Evolutionary conservation across 345 rosid species (phyloP).

Genomic region (Melastoma malabathricum): DNA sequence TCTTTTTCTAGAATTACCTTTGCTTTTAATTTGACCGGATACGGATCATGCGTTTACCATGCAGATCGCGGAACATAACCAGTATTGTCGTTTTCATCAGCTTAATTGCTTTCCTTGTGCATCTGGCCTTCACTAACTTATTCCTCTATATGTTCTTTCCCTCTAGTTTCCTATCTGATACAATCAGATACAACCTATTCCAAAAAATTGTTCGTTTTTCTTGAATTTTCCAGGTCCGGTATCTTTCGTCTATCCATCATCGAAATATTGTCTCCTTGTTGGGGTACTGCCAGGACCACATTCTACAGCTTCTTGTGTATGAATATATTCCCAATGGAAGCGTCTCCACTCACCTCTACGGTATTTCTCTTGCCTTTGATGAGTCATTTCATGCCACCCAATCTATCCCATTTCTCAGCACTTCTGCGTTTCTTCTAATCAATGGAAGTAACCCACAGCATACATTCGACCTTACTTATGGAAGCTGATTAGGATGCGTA

Average conservation of each 20-base stretch:
- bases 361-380: conserved; percentile 37
- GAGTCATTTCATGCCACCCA: conserved; percentile 8
- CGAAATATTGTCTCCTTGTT: conserved; percentile 74
- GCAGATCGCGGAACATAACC: too few relatives aligned
- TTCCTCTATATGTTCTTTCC: too few relatives aligned
- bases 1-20: too few relatives aligned
- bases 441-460: background rate
- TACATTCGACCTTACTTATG: too few relatives aligned
- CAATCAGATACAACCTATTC: background rate
- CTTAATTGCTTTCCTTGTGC: too few relatives aligned
- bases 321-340: conserved; percentile 95
- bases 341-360: conserved; percentile 91
- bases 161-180: background rate
- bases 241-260: conserved; percentile 74
- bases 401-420: background rate
- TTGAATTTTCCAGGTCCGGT: conserved; percentile 45
- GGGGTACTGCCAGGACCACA: conserved; percentile 86
- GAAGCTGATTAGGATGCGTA: too few relatives aligned
- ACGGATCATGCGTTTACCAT: too few relatives aligned
- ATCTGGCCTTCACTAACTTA: too few relatives aligned
- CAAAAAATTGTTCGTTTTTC: conserved; percentile 10
- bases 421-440: background rate
- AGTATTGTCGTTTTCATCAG: too few relatives aligned
- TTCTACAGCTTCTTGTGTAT: conserved; percentile 63
- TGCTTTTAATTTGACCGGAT: too few relatives aligned